Evolutionary conservation across 768 basidiomycete genomes (phyloP).

Genomic region (Collybiopsis confluens): DNA sequence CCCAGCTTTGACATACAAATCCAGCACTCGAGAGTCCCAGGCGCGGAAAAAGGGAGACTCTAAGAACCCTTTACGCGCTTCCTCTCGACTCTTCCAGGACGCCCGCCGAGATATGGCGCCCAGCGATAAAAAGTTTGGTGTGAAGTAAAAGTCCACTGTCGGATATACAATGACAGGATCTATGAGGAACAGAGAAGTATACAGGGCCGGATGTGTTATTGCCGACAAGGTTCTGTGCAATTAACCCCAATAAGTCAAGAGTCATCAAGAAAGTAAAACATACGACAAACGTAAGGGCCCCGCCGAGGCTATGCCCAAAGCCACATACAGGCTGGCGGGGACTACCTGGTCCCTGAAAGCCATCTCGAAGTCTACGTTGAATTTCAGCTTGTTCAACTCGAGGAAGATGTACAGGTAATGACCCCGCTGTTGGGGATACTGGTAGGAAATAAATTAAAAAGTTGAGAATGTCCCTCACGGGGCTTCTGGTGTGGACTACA

Average conservation of each 20-base stretch:
- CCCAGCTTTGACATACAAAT: slow-evolving; percentile 57
- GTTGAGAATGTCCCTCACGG: slow-evolving; percentile 72
- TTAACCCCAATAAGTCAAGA: background rate
- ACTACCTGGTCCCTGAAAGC: slow-evolving; percentile 34
- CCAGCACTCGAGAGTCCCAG: slow-evolving; percentile 66
- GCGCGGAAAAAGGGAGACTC: slow-evolving; percentile 61
- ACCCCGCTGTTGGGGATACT: slow-evolving; percentile 18
- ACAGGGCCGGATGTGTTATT: slow-evolving; percentile 57
- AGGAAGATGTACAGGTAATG: slow-evolving; percentile 49
- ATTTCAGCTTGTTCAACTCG: slow-evolving; percentile 43
- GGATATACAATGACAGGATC: slow-evolving; percentile 66
- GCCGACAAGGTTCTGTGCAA: slow-evolving; percentile 58
- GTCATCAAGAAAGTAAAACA: background rate
- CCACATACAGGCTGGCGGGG: slow-evolving; percentile 48
- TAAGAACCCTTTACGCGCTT: slow-evolving; percentile 47
- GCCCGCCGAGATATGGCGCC: slow-evolving; percentile 57
- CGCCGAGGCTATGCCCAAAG: slow-evolving; percentile 85
- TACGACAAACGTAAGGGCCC: slow-evolving; percentile 61
- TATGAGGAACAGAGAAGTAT: slow-evolving; percentile 66
- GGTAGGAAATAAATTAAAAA: slow-evolving; percentile 73
- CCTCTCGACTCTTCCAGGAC: slow-evolving; percentile 60
- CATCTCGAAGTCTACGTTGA: slow-evolving; percentile 35
- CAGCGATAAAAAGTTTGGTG: slow-evolving; percentile 20
- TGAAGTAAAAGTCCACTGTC: slow-evolving; percentile 18
- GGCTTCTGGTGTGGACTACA: slow-evolving; percentile 75